Conservation (phyloP, 106 monocot species). For the Gastrodia elata region DNA sequence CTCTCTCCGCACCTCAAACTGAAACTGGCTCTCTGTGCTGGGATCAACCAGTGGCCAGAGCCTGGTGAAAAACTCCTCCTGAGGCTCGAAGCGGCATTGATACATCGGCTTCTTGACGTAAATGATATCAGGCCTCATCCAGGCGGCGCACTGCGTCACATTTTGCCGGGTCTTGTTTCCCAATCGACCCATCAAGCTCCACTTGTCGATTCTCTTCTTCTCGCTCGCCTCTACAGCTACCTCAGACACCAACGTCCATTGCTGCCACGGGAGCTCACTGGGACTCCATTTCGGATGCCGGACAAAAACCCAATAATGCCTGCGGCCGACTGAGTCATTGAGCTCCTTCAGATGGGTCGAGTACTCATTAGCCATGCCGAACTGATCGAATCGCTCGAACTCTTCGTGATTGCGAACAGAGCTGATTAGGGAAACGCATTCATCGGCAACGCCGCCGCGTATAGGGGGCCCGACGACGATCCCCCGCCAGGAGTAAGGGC, state of each 20-base stretch:
- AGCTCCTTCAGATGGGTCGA: constrained; percentile 32
- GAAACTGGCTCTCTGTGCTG: constrained; percentile 46
- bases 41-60: constrained; percentile 80
- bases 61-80: constrained; percentile 63
- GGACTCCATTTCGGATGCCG: constrained; percentile 79
- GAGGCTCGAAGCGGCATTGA: constrained; percentile 90
- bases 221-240: constrained; percentile 48
- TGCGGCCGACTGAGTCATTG: constrained; percentile 31
- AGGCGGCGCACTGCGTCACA: constrained; percentile 86
- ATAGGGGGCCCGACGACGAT: constrained; percentile 88
- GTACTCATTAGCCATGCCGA: constrained; percentile 66
- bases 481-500: constrained; percentile 91
- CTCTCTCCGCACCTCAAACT: constrained; percentile 33
- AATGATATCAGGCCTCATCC: constrained; percentile 83
- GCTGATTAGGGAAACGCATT: constrained; percentile 54
- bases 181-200: constrained; percentile 80
- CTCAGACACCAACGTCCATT: constrained; percentile 86
- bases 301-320: constrained; percentile 88
- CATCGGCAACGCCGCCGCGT: constrained; percentile 88
- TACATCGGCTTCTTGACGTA: constrained; percentile 83
- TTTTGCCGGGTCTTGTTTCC: constrained; percentile 56
- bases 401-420: constrained; percentile 74
- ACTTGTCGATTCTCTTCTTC: constrained; percentile 70
- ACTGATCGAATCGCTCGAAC: constrained; percentile 74
- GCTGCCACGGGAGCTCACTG: constrained; percentile 64